phyloP scores from a whole-genome alignment of 306 rosid genomes.

The Trifolium dubium region DNA sequence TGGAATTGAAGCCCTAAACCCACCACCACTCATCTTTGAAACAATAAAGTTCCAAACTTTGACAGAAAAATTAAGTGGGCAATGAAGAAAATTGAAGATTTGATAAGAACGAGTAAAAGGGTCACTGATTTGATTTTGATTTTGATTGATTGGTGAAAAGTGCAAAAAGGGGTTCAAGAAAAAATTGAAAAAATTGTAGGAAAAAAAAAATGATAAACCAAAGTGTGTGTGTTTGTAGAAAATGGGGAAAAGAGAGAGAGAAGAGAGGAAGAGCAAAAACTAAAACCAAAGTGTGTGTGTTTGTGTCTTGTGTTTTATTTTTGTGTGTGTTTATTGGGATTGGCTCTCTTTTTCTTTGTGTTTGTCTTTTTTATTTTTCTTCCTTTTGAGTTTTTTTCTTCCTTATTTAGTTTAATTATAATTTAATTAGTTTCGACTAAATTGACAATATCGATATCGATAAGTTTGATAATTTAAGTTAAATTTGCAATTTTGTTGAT shows the following conservation, averaged over 20 bases:
- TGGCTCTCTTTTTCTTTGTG: neutral
- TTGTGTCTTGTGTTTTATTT: slow-evolving; percentile 35
- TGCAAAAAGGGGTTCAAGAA: slow-evolving; percentile 36
- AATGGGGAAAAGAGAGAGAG: slow-evolving; percentile 16
- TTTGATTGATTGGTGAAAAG: slow-evolving; percentile 35
- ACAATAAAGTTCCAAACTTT: slow-evolving; percentile 43
- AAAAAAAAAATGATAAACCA: neutral
- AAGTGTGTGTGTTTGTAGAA: slow-evolving; percentile 36
- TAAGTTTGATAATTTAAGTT: no score
- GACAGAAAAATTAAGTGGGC: slow-evolving; percentile 29
- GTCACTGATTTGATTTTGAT: slow-evolving; percentile 43
- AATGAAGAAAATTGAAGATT: slow-evolving; percentile 18
- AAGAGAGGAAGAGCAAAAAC: slow-evolving; percentile 41
- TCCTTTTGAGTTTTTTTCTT: neutral
- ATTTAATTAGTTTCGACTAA: no score
- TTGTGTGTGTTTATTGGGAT: slow-evolving; percentile 8
- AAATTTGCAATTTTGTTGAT: no score
- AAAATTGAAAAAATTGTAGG: slow-evolving; percentile 28
- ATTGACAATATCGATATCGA: no score
- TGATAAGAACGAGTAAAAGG: neutral
- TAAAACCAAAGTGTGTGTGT: slow-evolving; percentile 31
- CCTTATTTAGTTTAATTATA: no score
- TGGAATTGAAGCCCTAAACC: slow-evolving; percentile 91
- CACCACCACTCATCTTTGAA: slow-evolving; percentile 71
- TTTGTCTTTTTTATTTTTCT: slow-evolving; percentile 31